Conservation (phyloP, 2,329 filamentous ascomycete genomes). For the Fusarium secorum region DNA sequence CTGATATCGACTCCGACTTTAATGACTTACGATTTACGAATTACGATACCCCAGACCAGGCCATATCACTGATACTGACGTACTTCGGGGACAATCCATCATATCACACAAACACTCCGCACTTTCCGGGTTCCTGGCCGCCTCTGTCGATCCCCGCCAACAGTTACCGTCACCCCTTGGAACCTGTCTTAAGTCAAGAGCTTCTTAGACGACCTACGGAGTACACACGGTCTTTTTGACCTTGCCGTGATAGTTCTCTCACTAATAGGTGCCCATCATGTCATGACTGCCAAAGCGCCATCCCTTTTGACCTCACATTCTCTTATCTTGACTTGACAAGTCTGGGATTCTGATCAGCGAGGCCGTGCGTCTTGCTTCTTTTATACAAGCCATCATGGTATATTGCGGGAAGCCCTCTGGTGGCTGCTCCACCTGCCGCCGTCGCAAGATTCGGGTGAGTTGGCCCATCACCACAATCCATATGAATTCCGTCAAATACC, state of each 20-base stretch:
- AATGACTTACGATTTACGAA: slow-evolving; percentile 13
- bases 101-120: background rate
- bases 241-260: background rate
- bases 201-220: background rate
- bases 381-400: slow-evolving; percentile 54
- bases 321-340: background rate
- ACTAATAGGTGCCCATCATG: slow-evolving; percentile 30
- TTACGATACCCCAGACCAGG: slow-evolving; percentile 1
- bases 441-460: slow-evolving; percentile 64
- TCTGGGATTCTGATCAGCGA: background rate
- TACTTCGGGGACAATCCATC: background rate
- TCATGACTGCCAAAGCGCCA: slow-evolving; percentile 26
- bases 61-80: background rate
- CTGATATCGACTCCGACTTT: background rate
- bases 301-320: background rate
- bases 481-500: background rate
- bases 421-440: slow-evolving; percentile 63
- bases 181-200: slow-evolving; percentile 2
- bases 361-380: slow-evolving; percentile 1
- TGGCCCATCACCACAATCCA: background rate
- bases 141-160: background rate
- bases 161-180: background rate
- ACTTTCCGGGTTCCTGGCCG: background rate
- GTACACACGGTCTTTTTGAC: background rate
- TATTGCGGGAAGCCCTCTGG: slow-evolving; percentile 66